Conservation (phyloP, 2,329 filamentous ascomycete species). For the Dendryphion nanum region DNA sequence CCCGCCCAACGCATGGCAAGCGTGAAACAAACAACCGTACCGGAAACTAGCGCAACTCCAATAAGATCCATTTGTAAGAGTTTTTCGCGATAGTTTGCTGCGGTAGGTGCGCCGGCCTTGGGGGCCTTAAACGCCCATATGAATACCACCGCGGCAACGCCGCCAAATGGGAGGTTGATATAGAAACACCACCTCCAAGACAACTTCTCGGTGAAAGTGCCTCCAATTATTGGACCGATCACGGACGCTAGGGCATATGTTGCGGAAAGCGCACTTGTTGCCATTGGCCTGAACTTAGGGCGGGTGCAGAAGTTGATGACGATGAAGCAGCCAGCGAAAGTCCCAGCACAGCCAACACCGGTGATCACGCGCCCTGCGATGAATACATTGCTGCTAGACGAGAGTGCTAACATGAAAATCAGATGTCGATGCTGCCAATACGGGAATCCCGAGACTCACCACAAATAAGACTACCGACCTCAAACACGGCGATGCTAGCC, state of each 20-base stretch:
- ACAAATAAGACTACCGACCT: slow-evolving; percentile 55
- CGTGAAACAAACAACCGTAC: slow-evolving; percentile 39
- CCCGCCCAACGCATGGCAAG: slow-evolving; percentile 48
- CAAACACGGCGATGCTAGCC: slow-evolving; percentile 45
- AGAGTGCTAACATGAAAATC: slow-evolving; percentile 15
- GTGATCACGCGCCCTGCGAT: slow-evolving; percentile 41
- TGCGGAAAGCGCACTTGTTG: slow-evolving; percentile 35
- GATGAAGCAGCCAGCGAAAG: slow-evolving; percentile 24
- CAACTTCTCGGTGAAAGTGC: slow-evolving; percentile 38
- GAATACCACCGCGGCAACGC: slow-evolving; percentile 3
- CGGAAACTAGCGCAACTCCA: slow-evolving; percentile 41
- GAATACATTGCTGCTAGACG: slow-evolving; percentile 30
- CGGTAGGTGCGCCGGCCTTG: slow-evolving; percentile 16
- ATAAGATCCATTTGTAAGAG: slow-evolving; percentile 45
- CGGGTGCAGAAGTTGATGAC: slow-evolving; percentile 44
- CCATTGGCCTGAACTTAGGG: slow-evolving; percentile 39
- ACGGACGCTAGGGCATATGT: slow-evolving; percentile 34
- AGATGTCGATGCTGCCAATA: neutral
- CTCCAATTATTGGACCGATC: slow-evolving; percentile 40
- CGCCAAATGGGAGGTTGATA: slow-evolving; percentile 12
- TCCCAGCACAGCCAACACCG: slow-evolving; percentile 37
- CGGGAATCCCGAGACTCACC: slow-evolving; percentile 22
- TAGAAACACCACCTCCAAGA: slow-evolving; percentile 39
- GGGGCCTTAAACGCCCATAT: slow-evolving; percentile 4
- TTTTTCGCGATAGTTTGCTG: slow-evolving; percentile 30